Base-by-base conservation (phyloP, 768 basidiomycete genomes). In the Pleurotus platypus region DNA sequence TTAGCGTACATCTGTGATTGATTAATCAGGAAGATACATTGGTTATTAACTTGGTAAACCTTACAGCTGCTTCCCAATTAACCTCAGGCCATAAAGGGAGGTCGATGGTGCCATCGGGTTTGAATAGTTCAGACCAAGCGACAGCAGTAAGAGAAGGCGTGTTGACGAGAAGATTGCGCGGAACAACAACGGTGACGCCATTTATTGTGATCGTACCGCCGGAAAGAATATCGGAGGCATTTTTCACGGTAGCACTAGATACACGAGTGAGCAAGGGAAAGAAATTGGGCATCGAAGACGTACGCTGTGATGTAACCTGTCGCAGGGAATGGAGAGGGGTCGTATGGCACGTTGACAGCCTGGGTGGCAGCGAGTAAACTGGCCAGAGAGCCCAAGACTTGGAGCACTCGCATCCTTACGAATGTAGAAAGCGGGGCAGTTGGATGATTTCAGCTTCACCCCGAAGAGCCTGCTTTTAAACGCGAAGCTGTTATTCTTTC, bases 91-190 rank as follows among this genome's bases (percentile, higher is more conserved):
- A 62, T 9, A 62, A 46, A 9, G 61, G 61, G 2, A 62, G 49
- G 37, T 62, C 55, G 12, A 62, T 46, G 2, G 48, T 53, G 4
- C 61, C 60, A 20, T 60, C 50, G 5, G 50, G 12, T 16, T 43
- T 60, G 60, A 62, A 62, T 4, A 62, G 43, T 39, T 62, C 61
- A 2, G 60, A 38, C 61, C 61, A 62, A 2, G 61, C 56, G 20
- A 62, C 60, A 11, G 61, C 61, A 13, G 61, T 62, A 2, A 62
- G 56, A 5, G 59, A 60, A 4, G 61, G 61, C 5, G 61, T 62
- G 49, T 62, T 62, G 37, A 62, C 60, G 7, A 62, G 60, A 6
- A 60, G 48, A 43, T 62, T 62, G 8, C 49, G 56, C 2, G 61
- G 61, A 5, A 62, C 58, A 47, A 60, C 37, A 13, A 62, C 45